These are phyloP conservation scores for Neofusicoccum cordaticola DNA, from an alignment of 2,329 filamentous ascomycete genomes.

Conservation along the genomic window DNA sequence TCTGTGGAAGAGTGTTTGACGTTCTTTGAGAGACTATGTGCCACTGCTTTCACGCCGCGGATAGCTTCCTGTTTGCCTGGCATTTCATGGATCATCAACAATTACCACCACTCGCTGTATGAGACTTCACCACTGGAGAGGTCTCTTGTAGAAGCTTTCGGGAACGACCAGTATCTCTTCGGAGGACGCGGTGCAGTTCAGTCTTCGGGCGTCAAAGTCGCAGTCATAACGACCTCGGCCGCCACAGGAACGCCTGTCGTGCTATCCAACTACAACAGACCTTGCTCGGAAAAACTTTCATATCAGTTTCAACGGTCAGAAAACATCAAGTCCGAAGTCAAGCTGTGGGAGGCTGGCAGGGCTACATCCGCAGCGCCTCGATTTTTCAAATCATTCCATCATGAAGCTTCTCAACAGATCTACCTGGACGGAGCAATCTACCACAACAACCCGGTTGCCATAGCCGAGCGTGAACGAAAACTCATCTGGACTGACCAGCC, in stretches of 20 bases:
- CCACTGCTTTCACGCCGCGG: conserved; percentile 43
- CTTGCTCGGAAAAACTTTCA: conserved; percentile 26
- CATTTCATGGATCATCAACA: conserved; percentile 30
- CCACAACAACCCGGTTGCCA: conserved; percentile 51
- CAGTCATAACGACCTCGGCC: conserved; percentile 43
- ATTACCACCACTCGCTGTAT: conserved; percentile 32
- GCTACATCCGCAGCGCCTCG: conserved; percentile 51
- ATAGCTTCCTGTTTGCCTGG: conserved; percentile 33
- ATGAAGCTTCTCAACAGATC: conserved; percentile 44
- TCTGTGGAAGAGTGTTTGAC: conserved; percentile 39
- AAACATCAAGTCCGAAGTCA: conserved; percentile 39
- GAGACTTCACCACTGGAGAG: conserved; percentile 38
- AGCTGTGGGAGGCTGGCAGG: conserved; percentile 52
- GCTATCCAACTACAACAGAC: conserved; percentile 47
- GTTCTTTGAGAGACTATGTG: conserved; percentile 39
- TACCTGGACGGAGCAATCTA: conserved; percentile 52
- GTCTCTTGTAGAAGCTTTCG: conserved; percentile 34
- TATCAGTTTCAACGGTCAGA: conserved; percentile 43
- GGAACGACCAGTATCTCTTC: conserved; percentile 36
- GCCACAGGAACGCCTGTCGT: conserved; percentile 41
- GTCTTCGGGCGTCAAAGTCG: conserved; percentile 34
- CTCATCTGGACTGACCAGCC: conserved; percentile 29
- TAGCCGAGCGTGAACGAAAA: conserved; percentile 50
- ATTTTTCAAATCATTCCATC: conserved; percentile 53
- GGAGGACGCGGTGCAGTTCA: conserved; percentile 25